Conservation (phyloP, 768 basidiomycete genomes). For the Butyriboletus loyo region DNA sequence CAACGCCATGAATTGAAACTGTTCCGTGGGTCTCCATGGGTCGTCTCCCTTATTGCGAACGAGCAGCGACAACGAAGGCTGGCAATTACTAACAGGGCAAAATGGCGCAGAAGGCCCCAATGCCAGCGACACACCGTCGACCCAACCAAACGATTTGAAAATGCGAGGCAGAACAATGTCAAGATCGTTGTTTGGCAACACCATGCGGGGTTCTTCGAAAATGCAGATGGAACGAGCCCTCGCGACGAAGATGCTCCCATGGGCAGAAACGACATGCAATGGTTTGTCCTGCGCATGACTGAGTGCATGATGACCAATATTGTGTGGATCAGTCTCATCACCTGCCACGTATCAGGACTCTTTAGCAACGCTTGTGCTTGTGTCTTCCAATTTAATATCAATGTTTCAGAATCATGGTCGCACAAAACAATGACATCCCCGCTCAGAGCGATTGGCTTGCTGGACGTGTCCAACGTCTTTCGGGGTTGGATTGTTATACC, state of each 20-base stretch:
- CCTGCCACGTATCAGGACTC: slow-evolving; percentile 34
- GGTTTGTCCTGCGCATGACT: slow-evolving; percentile 42
- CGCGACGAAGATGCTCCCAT: slow-evolving; percentile 50
- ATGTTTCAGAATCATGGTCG: slow-evolving; percentile 48
- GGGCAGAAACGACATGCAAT: slow-evolving; percentile 49
- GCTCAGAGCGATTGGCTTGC: slow-evolving; percentile 46
- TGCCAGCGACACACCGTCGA: slow-evolving; percentile 53
- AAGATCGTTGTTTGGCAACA: slow-evolving; percentile 12
- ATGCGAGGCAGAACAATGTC: slow-evolving; percentile 31
- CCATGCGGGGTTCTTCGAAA: slow-evolving; percentile 48
- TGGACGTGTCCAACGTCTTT: slow-evolving; percentile 37
- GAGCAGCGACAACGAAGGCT: slow-evolving; percentile 43
- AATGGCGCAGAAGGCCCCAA: slow-evolving; percentile 4
- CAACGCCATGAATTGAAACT: slow-evolving; percentile 52
- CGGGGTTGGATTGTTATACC: slow-evolving; percentile 30
- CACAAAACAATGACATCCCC: slow-evolving; percentile 55
- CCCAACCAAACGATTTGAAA: slow-evolving; percentile 61
- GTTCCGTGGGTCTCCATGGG: slow-evolving; percentile 52
- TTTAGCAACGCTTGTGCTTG: slow-evolving; percentile 46
- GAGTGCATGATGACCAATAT: slow-evolving; percentile 7
- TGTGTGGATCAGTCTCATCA: slow-evolving; percentile 12
- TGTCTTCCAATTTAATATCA: slow-evolving; percentile 55
- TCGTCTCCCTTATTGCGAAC: slow-evolving; percentile 58
- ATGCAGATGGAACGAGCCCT: slow-evolving; percentile 57
- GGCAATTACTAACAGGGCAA: not conserved